Evolutionary conservation across 805 yeast genomes (phyloP).

Genomic region (Ascoidea rubescens): DNA sequence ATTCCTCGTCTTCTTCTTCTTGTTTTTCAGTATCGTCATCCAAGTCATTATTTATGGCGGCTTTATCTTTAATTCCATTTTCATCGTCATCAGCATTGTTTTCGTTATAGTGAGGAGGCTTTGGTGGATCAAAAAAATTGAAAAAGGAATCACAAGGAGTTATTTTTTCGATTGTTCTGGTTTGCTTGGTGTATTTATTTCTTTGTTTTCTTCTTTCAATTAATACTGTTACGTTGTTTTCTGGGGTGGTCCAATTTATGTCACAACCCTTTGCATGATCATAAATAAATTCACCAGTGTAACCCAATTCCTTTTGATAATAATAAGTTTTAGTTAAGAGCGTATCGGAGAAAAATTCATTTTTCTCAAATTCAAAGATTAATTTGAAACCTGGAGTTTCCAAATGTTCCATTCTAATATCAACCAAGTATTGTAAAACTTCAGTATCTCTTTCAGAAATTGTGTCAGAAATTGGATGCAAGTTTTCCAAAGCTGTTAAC

Average conservation of each 20-base stretch:
- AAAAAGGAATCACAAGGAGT: slow-evolving; percentile 93
- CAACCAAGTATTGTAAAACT: slow-evolving; percentile 52
- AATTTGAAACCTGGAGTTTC: slow-evolving; percentile 81
- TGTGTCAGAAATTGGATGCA: slow-evolving; percentile 66
- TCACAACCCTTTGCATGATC: slow-evolving; percentile 91
- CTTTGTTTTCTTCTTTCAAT: slow-evolving; percentile 95
- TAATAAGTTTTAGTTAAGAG: slow-evolving; percentile 74
- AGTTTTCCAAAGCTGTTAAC: slow-evolving; percentile 88
- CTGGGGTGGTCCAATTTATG: slow-evolving; percentile 74
- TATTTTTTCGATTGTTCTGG: slow-evolving; percentile 87
- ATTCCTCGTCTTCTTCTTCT: slow-evolving; percentile 55
- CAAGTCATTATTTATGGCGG: slow-evolving; percentile 38
- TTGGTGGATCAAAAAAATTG: slow-evolving; percentile 91
- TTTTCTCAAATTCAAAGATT: slow-evolving; percentile 63
- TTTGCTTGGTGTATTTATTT: slow-evolving; percentile 91
- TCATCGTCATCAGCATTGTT: slow-evolving; percentile 27
- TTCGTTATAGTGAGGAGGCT: slow-evolving; percentile 31
- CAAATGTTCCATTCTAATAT: slow-evolving; percentile 69
- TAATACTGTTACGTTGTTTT: slow-evolving; percentile 67
- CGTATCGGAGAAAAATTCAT: slow-evolving; percentile 65
- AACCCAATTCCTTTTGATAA: slow-evolving; percentile 88
- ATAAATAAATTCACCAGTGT: slow-evolving; percentile 91
- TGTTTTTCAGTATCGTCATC: slow-evolving; percentile 36
- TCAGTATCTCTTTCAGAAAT: slow-evolving; percentile 86
- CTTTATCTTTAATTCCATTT: slow-evolving; percentile 22